Base-by-base conservation (phyloP, 495 filamentous ascomycete species). In the Xylaria scruposa region DNA sequence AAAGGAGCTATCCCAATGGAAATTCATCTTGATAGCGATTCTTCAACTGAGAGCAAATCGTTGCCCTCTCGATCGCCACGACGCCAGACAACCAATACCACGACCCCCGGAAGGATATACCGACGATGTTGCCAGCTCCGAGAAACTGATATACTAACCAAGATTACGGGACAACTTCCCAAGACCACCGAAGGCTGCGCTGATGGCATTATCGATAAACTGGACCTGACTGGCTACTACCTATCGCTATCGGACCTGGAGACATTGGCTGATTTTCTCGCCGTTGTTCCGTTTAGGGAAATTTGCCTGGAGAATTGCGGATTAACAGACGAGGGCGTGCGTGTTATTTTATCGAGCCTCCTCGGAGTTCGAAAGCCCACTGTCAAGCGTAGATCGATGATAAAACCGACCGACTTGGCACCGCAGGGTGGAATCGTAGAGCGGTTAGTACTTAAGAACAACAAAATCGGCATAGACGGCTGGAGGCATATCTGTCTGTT, bases 401-500 rank as follows among this genome's bases (percentile, higher is more conserved):
- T 68, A 19, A 72, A 74, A 31, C 47, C 69, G 17, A 70, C 65
- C 58, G 82, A 84, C 42, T 73, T 80, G 69, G 74, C 76, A 3
- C 76, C 78, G 29, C 85, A 86, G 63, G 83, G 86, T 38, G 94
- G 96, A 24, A 88, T 94, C 1, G 88, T 98, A 4, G 95, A 98
- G 83, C 91, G 95, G 71, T 80, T 99, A 6, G 92, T 91, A 5
- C 81, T 99, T n/a, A 98, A 97, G 79, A 91, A 95, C 77, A 79
- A 79, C 71, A 95, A 93, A 75, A 92, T 98, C 68, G 90, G 91
- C 10, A 82, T 85, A 2, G 93, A 95, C 66, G 96, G 96, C 38
- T 99, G 96, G 96, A 91, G 90, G 75, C 91, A 98, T 75, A 92
- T 99, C 47, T 90, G 91, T 67, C 84, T 97, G 10, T 99, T 99